Percentiles rank a stretch among this genome's conserved stretches.
phyloP scores from a whole-genome alignment of 140 eudicot genomes.

The Cichorium intybus region DNA sequence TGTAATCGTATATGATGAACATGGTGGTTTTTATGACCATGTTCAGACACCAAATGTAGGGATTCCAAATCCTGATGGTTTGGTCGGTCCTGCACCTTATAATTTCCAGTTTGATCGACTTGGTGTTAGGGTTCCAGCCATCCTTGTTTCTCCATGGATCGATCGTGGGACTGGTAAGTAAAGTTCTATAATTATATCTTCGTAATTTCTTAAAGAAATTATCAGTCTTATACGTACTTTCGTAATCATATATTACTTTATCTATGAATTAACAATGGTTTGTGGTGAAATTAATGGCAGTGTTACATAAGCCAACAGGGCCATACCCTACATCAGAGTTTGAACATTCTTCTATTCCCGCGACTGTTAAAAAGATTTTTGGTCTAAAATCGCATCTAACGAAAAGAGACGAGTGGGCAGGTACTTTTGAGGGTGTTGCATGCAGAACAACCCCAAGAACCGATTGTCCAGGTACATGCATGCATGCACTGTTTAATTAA shows the following conservation, averaged over 20 bases:
- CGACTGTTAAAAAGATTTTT: conserved; percentile 71
- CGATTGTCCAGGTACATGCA: conserved; percentile 65
- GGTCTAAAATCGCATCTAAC: conserved; percentile 55
- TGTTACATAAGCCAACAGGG: conserved; percentile 62
- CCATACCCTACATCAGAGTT: conserved; percentile 70
- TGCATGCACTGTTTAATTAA: neutral
- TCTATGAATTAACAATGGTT: neutral
- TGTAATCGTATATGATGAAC: conserved; percentile 72
- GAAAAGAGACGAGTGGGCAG: conserved; percentile 79
- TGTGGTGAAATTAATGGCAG: conserved; percentile 34
- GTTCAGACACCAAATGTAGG: conserved; percentile 70
- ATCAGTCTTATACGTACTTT: too few species aligned
- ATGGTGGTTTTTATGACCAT: conserved; percentile 90
- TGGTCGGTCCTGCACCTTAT: conserved; percentile 68
- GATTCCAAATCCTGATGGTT: conserved; percentile 70
- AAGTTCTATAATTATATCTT: neutral
- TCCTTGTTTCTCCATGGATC: conserved; percentile 79
- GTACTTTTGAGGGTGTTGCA: conserved; percentile 59
- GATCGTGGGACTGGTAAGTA: conserved; percentile 72
- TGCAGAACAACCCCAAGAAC: conserved; percentile 54
- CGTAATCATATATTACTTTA: neutral
- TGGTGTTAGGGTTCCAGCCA: conserved; percentile 84
- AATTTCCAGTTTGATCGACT: conserved; percentile 74
- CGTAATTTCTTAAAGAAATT: too few species aligned
- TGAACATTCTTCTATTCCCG: conserved; percentile 78